Percentiles rank a stretch among this genome's conserved stretches.
These are phyloP conservation scores for Trichosporon ovoides DNA, from an alignment of 1,284 basidiomycete species.

Conservation along the genomic window DNA sequence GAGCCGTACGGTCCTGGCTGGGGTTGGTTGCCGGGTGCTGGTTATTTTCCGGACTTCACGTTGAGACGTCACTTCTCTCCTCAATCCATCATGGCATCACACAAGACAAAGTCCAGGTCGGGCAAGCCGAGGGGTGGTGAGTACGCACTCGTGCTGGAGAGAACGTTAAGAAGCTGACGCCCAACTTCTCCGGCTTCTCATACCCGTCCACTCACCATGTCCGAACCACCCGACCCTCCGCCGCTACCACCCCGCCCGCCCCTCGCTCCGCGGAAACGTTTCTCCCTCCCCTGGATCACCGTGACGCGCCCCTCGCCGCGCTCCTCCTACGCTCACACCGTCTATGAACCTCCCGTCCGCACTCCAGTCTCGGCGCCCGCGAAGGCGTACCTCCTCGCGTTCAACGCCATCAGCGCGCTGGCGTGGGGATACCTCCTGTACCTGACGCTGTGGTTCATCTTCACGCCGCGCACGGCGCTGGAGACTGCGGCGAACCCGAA, in stretches of 20 bases:
- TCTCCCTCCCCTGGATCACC: neutral
- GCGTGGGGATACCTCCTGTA: slow-evolving; percentile 70
- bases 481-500: slow-evolving; percentile 1
- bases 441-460: slow-evolving; percentile 45
- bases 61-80: too few species aligned
- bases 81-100: neutral
- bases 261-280: neutral
- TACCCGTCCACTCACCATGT: neutral
- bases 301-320: neutral
- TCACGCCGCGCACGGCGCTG: slow-evolving; percentile 25
- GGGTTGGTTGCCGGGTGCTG: too few species aligned
- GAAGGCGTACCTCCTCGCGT: slow-evolving; percentile 63
- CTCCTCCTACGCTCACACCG: neutral
- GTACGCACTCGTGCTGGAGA: neutral
- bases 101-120: neutral
- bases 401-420: slow-evolving; percentile 67
- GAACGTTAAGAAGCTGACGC: neutral
- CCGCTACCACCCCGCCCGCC: neutral
- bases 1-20: too few species aligned
- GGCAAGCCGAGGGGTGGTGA: neutral
- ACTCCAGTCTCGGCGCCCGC: slow-evolving; percentile 27
- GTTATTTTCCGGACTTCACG: too few species aligned
- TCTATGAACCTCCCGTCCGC: neutral
- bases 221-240: too few species aligned
- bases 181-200: neutral